A percentile compares a stretch with the other conserved stretches of the same genome.
Evolutionary conservation across 2,329 filamentous ascomycete species (phyloP).

Genomic region (Aspergillus sp.): DNA sequence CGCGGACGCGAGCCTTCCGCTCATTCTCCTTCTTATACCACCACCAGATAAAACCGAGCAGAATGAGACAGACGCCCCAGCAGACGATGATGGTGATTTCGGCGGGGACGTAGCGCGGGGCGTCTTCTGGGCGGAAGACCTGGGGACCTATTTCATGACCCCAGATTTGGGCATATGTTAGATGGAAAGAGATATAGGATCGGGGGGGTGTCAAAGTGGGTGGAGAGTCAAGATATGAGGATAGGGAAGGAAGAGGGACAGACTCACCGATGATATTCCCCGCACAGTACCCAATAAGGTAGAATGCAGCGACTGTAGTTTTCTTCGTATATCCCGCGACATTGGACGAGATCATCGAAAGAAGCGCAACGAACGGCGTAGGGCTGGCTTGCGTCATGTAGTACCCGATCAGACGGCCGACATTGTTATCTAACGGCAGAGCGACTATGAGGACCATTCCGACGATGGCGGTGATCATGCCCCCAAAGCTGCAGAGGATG

Average conservation of each 20-base stretch:
- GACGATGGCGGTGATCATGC: slow-evolving; percentile 55
- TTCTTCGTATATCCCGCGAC: slow-evolving; percentile 56
- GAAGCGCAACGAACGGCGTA: slow-evolving; percentile 62
- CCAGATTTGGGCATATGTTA: not conserved
- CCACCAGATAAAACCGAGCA: slow-evolving; percentile 61
- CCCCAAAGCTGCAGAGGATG: slow-evolving; percentile 55
- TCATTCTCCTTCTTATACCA: slow-evolving; percentile 61
- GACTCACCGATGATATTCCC: slow-evolving; percentile 57
- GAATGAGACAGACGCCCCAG: slow-evolving; percentile 52
- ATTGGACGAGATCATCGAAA: slow-evolving; percentile 65
- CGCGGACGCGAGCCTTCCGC: slow-evolving; percentile 56
- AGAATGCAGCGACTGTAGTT: slow-evolving; percentile 52
- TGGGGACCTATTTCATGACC: slow-evolving; percentile 47
- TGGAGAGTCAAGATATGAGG: not conserved
- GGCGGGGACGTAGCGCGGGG: slow-evolving; percentile 61
- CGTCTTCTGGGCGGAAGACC: slow-evolving; percentile 56
- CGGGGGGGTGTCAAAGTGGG: not conserved
- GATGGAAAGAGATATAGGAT: slow-evolving; percentile 7
- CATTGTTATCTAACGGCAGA: slow-evolving; percentile 57
- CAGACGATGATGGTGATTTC: slow-evolving; percentile 65
- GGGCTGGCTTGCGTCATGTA: slow-evolving; percentile 63
- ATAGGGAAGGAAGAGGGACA: slow-evolving; percentile 1
- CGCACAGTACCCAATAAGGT: slow-evolving; percentile 49
- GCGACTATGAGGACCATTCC: slow-evolving; percentile 66
- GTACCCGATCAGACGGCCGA: slow-evolving; percentile 62